Evolutionary conservation across 331 rosid species (phyloP).

Genomic region (Erythrophleum ivorense): DNA sequence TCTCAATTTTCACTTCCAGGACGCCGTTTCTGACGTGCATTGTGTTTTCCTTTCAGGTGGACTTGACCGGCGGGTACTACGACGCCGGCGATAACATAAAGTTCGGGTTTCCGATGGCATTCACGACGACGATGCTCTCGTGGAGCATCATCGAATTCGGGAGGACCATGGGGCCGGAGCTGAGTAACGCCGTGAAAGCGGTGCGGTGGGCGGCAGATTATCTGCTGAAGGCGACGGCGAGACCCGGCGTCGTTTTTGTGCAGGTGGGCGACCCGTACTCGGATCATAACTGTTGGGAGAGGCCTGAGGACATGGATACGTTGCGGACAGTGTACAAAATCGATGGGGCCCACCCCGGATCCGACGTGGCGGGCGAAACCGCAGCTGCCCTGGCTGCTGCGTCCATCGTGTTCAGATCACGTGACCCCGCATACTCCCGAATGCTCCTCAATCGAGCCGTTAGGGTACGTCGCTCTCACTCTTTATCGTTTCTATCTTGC

Average conservation of each 20-base stretch:
- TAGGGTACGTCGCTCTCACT: slow-evolving; percentile 69
- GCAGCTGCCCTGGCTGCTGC: slow-evolving; percentile 99
- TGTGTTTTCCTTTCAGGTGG: slow-evolving; percentile 58
- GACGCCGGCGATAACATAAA: slow-evolving; percentile 97
- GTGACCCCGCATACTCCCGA: slow-evolving; percentile 83
- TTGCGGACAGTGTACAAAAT: slow-evolving; percentile 74
- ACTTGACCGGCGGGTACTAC: slow-evolving; percentile 89
- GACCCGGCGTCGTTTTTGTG: slow-evolving; percentile 72
- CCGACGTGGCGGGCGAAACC: slow-evolving; percentile 98
- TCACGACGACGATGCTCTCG: slow-evolving; percentile 79
- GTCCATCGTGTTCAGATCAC: slow-evolving; percentile 96
- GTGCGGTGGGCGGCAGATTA: slow-evolving; percentile 89
- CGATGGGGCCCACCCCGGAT: slow-evolving; percentile 83
- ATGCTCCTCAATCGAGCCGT: slow-evolving; percentile 94
- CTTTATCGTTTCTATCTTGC: neutral
- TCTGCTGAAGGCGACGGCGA: slow-evolving; percentile 76
- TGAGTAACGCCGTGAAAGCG: slow-evolving; percentile 66
- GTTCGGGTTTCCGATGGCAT: slow-evolving; percentile 99
- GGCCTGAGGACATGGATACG: slow-evolving; percentile 99
- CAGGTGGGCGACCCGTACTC: slow-evolving; percentile 91
- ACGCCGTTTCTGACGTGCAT: neutral
- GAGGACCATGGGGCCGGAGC: slow-evolving; percentile 77
- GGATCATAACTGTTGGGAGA: slow-evolving; percentile 97
- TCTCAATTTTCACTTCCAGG: neutral
- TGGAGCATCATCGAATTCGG: slow-evolving; percentile 96